Percentiles rank a stretch among this genome's conserved stretches.
Conservation (phyloP, 2,329 filamentous ascomycete species). For the Fusarium tjaetaba region DNA sequence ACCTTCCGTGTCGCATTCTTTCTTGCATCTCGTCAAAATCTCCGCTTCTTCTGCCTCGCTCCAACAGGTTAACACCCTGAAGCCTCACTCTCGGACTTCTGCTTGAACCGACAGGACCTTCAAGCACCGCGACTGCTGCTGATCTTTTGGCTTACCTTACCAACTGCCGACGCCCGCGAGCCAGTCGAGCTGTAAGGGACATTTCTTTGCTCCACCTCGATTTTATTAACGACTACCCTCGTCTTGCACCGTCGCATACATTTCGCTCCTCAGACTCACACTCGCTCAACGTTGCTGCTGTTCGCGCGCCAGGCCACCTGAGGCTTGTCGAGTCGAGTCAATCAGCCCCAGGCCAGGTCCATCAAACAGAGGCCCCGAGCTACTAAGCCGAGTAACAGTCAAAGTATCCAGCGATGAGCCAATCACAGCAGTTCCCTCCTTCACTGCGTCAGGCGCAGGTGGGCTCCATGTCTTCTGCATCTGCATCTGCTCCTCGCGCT, state of each 20-base stretch:
- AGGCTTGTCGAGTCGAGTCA: conserved; percentile 15
- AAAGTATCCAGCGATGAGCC: conserved; percentile 48
- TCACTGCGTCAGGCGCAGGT: conserved; percentile 43
- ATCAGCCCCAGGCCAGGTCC: conserved; percentile 19
- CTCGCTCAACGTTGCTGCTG: conserved; percentile 11
- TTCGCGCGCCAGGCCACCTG: conserved; percentile 21
- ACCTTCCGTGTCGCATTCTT: conserved; percentile 10
- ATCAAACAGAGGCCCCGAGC: conserved; percentile 19
- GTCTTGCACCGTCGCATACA: conserved; percentile 16
- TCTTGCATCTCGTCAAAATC: conserved; percentile 22
- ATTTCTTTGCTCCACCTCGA: conserved; percentile 4
- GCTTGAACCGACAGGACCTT: not conserved
- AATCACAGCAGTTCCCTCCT: conserved; percentile 53
- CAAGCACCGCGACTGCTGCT: not conserved
- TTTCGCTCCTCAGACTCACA: not conserved
- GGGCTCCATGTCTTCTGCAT: conserved; percentile 34
- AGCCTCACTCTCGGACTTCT: not conserved
- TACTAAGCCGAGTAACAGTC: conserved; percentile 17
- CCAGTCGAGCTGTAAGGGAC: conserved; percentile 17
- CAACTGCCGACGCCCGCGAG: conserved; percentile 17
- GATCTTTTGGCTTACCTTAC: conserved; percentile 4
- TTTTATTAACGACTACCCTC: conserved; percentile 1
- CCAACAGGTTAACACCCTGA: not conserved
- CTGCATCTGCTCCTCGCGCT: conserved; percentile 11
- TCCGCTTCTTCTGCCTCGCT: conserved; percentile 1